Conservation (phyloP, 139 green algal genomes). For the Micromonas pusilla region DNA sequence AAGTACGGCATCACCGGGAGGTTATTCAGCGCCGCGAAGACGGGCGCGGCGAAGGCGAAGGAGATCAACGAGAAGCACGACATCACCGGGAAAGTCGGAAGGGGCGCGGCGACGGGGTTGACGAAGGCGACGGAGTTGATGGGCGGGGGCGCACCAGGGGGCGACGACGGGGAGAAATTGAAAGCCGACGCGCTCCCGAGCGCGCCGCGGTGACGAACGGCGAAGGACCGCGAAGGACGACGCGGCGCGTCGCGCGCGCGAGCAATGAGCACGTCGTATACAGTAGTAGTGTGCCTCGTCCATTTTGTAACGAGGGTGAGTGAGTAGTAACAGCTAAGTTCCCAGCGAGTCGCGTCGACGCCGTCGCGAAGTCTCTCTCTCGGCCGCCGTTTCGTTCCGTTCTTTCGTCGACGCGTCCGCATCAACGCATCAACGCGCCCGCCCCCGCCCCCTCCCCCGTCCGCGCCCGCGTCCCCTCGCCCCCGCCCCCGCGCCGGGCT, state of each 20-base stretch:
- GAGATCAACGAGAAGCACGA: slow-evolving; percentile 14
- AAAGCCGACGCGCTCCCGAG: background rate
- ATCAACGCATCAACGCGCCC: background rate
- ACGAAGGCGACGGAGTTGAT: background rate
- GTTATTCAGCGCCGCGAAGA: background rate
- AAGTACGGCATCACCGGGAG: slow-evolving; percentile 5
- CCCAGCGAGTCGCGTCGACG: no score
- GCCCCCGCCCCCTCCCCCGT: slow-evolving; percentile 30
- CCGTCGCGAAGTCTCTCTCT: no score
- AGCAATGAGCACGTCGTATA: no score
- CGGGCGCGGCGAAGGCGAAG: background rate
- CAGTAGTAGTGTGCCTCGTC: no score
- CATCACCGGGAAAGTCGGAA: background rate
- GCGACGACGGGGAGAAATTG: background rate
- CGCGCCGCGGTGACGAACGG: no score
- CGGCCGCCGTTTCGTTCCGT: no score
- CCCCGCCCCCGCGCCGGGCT: slow-evolving; percentile 5
- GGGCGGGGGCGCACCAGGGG: no score
- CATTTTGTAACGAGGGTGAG: no score
- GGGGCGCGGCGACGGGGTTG: background rate
- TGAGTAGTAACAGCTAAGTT: no score
- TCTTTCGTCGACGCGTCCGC: no score
- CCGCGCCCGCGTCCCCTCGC: slow-evolving; percentile 34
- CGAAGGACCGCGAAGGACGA: no score
- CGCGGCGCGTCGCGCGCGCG: no score